These are phyloP conservation scores for Alnus glutinosa DNA, from an alignment of 306 rosid species.

Conservation along the genomic window DNA sequence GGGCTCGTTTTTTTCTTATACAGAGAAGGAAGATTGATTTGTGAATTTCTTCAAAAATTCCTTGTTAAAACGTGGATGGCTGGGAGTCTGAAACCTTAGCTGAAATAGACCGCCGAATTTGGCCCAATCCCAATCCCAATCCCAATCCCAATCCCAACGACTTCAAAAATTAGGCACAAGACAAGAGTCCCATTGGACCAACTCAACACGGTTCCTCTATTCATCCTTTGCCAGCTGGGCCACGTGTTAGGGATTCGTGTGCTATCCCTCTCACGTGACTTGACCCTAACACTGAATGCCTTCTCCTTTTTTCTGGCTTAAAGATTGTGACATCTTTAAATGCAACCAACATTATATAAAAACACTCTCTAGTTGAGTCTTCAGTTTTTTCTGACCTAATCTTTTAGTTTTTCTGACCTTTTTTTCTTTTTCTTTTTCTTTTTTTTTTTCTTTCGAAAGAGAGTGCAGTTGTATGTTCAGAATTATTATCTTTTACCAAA, in stretches of 20 bases:
- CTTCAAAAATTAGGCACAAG: not conserved
- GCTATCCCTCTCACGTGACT: not conserved
- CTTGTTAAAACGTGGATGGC: not conserved
- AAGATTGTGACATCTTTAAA: not conserved
- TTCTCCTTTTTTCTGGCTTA: not conserved
- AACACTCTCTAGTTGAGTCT: no score
- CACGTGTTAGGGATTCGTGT: not conserved
- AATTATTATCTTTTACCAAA: not conserved
- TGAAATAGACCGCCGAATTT: not conserved
- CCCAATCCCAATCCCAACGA: not conserved
- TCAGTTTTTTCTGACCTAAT: no score
- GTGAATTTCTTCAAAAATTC: not conserved
- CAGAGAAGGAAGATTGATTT: not conserved
- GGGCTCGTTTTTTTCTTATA: no score
- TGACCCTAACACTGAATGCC: not conserved
- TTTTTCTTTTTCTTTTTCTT: no score
- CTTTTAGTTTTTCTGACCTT: no score
- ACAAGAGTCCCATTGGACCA: not conserved
- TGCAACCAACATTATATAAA: no score
- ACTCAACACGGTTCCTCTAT: not conserved
- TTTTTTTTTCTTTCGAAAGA: no score
- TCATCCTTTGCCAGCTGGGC: not conserved
- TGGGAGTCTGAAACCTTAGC: not conserved
- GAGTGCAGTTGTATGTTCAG: no score
- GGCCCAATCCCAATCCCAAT: not conserved